Percentiles rank a stretch among this genome's conserved stretches.
Conservation (phyloP, 257 asterid genomes). For the Craterostigma plantagineum region DNA sequence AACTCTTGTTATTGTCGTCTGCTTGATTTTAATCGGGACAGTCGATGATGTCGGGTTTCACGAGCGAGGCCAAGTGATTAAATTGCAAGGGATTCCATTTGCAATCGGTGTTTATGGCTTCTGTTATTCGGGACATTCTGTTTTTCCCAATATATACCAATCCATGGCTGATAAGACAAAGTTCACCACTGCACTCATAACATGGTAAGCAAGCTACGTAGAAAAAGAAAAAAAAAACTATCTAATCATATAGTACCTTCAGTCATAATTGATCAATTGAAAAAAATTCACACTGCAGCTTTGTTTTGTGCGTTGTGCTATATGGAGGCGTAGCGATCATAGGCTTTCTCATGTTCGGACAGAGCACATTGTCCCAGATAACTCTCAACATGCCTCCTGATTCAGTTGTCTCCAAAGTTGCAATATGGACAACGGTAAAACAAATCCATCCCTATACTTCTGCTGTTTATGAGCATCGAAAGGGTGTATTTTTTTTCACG, state of each 20-base stretch:
- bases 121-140: constrained; percentile 77
- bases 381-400: constrained; percentile 58
- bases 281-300: constrained; percentile 27
- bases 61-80: constrained; percentile 26
- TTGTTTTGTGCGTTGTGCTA: constrained; percentile 32
- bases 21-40: constrained; percentile 35
- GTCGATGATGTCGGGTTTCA: constrained; percentile 32
- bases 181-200: constrained; percentile 40
- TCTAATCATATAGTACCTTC: too few relatives aligned
- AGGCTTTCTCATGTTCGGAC: constrained; percentile 77
- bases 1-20: constrained; percentile 30
- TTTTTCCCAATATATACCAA: constrained; percentile 81
- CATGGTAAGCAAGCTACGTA: constrained; percentile 22
- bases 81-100: constrained; percentile 63
- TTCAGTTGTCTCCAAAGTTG: constrained; percentile 40
- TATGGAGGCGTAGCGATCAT: constrained; percentile 58
- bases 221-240: not conserved
- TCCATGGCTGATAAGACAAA: constrained; percentile 83
- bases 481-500: not conserved
- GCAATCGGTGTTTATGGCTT: constrained; percentile 72
- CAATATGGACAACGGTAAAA: constrained; percentile 77
- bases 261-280: not conserved
- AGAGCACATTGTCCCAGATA: constrained; percentile 51
- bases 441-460: not conserved
- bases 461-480: not conserved